Conservation (phyloP, 257 asterid genomes). For the Penstemon barbatus region DNA sequence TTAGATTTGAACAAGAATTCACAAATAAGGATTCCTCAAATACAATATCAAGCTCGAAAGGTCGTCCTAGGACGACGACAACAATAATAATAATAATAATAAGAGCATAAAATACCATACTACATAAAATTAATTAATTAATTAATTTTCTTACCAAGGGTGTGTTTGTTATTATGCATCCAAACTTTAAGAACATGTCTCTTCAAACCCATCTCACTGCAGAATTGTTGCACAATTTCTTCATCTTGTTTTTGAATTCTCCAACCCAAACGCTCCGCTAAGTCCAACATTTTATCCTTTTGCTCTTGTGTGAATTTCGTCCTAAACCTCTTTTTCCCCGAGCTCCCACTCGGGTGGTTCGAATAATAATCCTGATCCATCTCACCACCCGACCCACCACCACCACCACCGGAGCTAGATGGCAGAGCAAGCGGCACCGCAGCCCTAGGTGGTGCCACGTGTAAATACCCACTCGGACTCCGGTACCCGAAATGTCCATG, state of each 20-base stretch:
- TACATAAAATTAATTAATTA: slow-evolving; percentile 9
- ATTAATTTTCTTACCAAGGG: slow-evolving; percentile 66
- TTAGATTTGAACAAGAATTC: background rate
- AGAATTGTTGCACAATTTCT: slow-evolving; percentile 56
- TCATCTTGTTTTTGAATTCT: slow-evolving; percentile 68
- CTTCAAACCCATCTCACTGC: slow-evolving; percentile 56
- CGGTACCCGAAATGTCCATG: slow-evolving; percentile 51
- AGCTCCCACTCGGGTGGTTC: slow-evolving; percentile 33
- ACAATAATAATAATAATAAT: slow-evolving; percentile 13
- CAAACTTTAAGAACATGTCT: slow-evolving; percentile 82
- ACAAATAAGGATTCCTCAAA: background rate
- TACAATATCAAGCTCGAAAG: slow-evolving; percentile 8
- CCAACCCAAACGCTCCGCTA: slow-evolving; percentile 75
- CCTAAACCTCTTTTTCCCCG: slow-evolving; percentile 56
- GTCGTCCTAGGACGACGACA: background rate
- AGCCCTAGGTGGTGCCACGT: slow-evolving; percentile 35
- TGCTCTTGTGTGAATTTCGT: slow-evolving; percentile 68
- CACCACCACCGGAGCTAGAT: slow-evolving; percentile 52
- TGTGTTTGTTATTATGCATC: slow-evolving; percentile 86
- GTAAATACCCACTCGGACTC: slow-evolving; percentile 60
- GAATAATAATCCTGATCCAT: slow-evolving; percentile 47
- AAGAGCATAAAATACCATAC: slow-evolving; percentile 7
- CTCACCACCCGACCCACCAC: slow-evolving; percentile 48
- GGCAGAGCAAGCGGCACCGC: slow-evolving; percentile 57
- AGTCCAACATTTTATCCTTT: slow-evolving; percentile 68